phyloP scores from a whole-genome alignment of 345 rosid genomes.

The Rhizophora mangle region DNA sequence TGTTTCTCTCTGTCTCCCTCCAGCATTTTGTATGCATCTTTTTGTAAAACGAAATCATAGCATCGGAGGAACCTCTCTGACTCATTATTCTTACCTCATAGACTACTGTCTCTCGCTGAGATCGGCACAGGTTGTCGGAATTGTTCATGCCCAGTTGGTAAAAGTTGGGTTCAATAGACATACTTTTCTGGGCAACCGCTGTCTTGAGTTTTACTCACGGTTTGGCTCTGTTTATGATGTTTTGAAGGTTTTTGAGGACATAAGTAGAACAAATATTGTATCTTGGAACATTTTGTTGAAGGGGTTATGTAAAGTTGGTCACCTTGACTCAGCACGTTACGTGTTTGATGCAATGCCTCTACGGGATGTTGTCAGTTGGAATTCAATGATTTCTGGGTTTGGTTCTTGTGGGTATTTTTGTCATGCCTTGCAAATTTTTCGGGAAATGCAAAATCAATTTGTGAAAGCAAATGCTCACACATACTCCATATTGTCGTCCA shows the following conservation, averaged over 20 bases:
- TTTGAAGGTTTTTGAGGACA: slow-evolving; percentile 41
- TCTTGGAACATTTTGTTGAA: slow-evolving; percentile 65
- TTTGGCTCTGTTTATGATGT: slow-evolving; percentile 41
- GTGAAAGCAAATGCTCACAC: slow-evolving; percentile 52
- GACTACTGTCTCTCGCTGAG: slow-evolving; percentile 42
- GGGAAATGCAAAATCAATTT: slow-evolving; percentile 46
- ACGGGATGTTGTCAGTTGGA: slow-evolving; percentile 68
- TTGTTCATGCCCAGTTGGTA: slow-evolving; percentile 57
- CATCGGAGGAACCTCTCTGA: slow-evolving; percentile 31
- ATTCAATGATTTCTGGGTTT: slow-evolving; percentile 58
- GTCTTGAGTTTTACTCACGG: slow-evolving; percentile 55
- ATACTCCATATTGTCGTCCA: slow-evolving; percentile 50
- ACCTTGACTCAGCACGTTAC: slow-evolving; percentile 22
- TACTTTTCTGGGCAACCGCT: slow-evolving; percentile 67
- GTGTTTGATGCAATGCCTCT: slow-evolving; percentile 69
- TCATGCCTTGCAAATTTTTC: slow-evolving; percentile 39
- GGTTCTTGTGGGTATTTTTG: slow-evolving; percentile 37
- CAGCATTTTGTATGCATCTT: slow-evolving; percentile 40
- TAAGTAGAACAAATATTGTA: slow-evolving; percentile 43
- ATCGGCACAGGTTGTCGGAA: slow-evolving; percentile 27
- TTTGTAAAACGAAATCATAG: slow-evolving; percentile 37
- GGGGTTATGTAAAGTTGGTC: slow-evolving; percentile 33
- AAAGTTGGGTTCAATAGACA: slow-evolving; percentile 47
- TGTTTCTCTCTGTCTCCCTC: neutral
- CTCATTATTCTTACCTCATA: slow-evolving; percentile 38